Percentiles rank a stretch among this genome's conserved stretches.
Evolutionary conservation across 306 rosid genomes (phyloP).

Genomic region (Crotalaria pallida): DNA sequence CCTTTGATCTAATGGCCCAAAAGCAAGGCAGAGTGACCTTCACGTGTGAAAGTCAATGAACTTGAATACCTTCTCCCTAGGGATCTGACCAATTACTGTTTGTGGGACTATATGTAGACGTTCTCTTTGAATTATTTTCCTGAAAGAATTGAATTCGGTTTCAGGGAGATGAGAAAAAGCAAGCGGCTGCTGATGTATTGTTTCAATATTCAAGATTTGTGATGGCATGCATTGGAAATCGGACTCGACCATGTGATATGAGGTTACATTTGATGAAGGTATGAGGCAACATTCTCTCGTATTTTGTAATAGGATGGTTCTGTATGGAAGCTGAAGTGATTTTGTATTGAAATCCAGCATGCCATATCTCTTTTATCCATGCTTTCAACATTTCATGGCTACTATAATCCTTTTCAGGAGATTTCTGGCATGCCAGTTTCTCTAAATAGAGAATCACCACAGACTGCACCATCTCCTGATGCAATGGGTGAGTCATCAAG

Average conservation of each 20-base stretch:
- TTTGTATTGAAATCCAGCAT: background rate
- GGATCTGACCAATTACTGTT: background rate
- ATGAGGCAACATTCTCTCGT: constrained; percentile 4
- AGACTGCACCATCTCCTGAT: constrained; percentile 79
- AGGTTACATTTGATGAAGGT: constrained; percentile 97
- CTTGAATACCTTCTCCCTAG: background rate
- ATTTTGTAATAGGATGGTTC: background rate
- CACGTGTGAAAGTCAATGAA: too few relatives aligned
- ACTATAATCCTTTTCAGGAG: constrained; percentile 49
- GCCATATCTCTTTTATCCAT: background rate
- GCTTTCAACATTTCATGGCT: constrained; percentile 1
- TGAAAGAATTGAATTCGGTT: constrained; percentile 15
- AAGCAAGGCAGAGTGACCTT: too few relatives aligned
- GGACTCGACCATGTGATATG: constrained; percentile 71
- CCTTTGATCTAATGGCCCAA: too few relatives aligned
- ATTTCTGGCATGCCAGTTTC: constrained; percentile 75
- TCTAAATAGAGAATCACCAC: constrained; percentile 67
- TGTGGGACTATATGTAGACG: background rate
- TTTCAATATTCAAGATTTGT: constrained; percentile 80
- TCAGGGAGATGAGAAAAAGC: constrained; percentile 69
- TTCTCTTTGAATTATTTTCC: constrained; percentile 5
- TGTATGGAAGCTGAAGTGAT: constrained; percentile 6
- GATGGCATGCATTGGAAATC: constrained; percentile 72
- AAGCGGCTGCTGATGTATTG: constrained; percentile 85
- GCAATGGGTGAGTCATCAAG: constrained; percentile 94